These are phyloP conservation scores for Xerocomellus chrysenteron DNA, from an alignment of 768 basidiomycete genomes.

Conservation along the genomic window DNA sequence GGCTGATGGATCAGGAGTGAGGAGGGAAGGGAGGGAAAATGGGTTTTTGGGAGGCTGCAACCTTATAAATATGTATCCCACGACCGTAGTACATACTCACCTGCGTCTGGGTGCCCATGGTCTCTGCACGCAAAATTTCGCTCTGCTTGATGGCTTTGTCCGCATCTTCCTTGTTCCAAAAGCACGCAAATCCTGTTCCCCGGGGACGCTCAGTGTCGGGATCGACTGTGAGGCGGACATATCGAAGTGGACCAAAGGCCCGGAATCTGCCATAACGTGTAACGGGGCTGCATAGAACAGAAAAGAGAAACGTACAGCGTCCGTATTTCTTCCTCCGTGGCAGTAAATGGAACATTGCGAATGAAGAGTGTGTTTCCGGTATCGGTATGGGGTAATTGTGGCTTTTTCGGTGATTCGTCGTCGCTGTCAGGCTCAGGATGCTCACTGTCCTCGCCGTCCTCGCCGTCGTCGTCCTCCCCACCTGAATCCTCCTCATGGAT, in stretches of 20 bases:
- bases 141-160: constrained; percentile 83
- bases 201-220: constrained; percentile 79
- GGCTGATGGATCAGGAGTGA: constrained; percentile 92
- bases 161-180: constrained; percentile 92
- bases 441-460: constrained; percentile 27
- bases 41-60: constrained; percentile 72
- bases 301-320: constrained; percentile 57
- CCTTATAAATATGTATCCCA: neutral
- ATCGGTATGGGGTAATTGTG: constrained; percentile 78
- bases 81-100: constrained; percentile 25
- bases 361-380: constrained; percentile 91
- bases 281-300: neutral
- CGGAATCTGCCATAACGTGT: constrained; percentile 57
- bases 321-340: constrained; percentile 90
- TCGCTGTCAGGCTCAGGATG: constrained; percentile 6
- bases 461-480: constrained; percentile 27
- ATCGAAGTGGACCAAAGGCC: constrained; percentile 87
- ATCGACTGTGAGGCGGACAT: constrained; percentile 90
- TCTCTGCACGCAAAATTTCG: constrained; percentile 65
- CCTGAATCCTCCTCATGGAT: constrained; percentile 37
- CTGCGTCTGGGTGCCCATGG: constrained; percentile 43
- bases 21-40: constrained; percentile 82
- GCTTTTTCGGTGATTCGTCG: constrained; percentile 51
- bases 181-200: constrained; percentile 96
- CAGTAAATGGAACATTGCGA: constrained; percentile 88